A percentile compares a stretch with the other conserved stretches of the same genome.
Conservation (phyloP, 2,329 filamentous ascomycete genomes). For the Talaromyces pinophilus region DNA sequence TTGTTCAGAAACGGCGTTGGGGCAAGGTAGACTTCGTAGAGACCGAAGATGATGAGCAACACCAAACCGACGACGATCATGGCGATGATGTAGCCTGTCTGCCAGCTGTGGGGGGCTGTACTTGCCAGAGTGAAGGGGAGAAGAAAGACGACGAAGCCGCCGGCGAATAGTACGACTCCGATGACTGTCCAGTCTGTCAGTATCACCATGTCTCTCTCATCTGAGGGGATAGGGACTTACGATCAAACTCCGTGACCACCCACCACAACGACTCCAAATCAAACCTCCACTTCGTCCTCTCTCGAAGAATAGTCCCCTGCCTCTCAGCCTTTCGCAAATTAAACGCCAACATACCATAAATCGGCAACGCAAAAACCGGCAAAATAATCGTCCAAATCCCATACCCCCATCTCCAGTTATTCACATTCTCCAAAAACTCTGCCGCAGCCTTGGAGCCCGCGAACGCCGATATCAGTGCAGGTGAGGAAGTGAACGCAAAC, state of each 20-base stretch:
- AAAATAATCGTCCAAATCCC: slow-evolving; percentile 63
- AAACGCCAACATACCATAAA: slow-evolving; percentile 56
- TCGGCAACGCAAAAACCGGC: slow-evolving; percentile 57
- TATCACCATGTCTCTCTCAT: not conserved
- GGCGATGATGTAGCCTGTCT: slow-evolving; percentile 48
- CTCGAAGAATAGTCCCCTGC: slow-evolving; percentile 49
- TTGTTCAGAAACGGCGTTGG: slow-evolving; percentile 57
- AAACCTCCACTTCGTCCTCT: not conserved
- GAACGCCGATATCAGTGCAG: slow-evolving; percentile 47
- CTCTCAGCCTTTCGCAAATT: slow-evolving; percentile 59
- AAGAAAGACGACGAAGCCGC: slow-evolving; percentile 57
- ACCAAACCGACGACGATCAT: slow-evolving; percentile 57
- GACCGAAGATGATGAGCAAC: slow-evolving; percentile 54
- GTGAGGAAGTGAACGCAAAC: slow-evolving; percentile 58
- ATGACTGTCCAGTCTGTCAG: slow-evolving; percentile 39
- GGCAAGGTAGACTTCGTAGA: slow-evolving; percentile 57
- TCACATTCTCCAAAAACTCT: slow-evolving; percentile 50
- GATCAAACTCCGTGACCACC: slow-evolving; percentile 9
- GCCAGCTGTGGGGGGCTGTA: slow-evolving; percentile 23
- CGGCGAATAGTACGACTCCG: slow-evolving; percentile 60
- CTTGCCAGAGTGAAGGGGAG: slow-evolving; percentile 34
- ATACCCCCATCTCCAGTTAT: slow-evolving; percentile 64
- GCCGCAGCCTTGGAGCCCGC: slow-evolving; percentile 53
- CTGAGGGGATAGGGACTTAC: not conserved
- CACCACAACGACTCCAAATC: not conserved